Conservation (phyloP, 495 filamentous ascomycete species). For the Alectoria sarmentosa region DNA sequence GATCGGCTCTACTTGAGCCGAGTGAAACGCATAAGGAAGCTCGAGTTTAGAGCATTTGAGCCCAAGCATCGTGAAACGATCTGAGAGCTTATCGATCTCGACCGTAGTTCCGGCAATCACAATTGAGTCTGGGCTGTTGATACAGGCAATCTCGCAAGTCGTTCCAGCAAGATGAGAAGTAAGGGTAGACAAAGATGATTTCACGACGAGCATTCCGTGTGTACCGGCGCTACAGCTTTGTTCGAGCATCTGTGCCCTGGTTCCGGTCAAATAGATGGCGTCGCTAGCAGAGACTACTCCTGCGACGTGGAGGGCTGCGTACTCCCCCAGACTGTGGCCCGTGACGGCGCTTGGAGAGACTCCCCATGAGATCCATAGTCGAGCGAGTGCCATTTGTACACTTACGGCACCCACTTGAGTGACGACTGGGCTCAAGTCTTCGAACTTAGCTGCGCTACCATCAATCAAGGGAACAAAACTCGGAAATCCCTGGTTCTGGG, state of each 20-base stretch:
- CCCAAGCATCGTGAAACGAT: no score
- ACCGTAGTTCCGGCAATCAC: slow-evolving; percentile 27
- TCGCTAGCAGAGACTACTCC: slow-evolving; percentile 29
- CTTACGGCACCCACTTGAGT: slow-evolving; percentile 31
- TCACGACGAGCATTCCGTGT: slow-evolving; percentile 39
- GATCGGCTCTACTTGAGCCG: slow-evolving; percentile 70
- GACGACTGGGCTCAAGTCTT: slow-evolving; percentile 21
- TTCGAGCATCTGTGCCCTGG: slow-evolving; percentile 57
- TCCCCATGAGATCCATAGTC: slow-evolving; percentile 33
- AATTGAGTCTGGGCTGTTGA: slow-evolving; percentile 18
- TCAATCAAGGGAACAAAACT: slow-evolving; percentile 29
- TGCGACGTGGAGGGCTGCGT: slow-evolving; percentile 30
- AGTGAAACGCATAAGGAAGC: slow-evolving; percentile 76
- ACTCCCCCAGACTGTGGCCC: slow-evolving; percentile 40
- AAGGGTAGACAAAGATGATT: neutral
- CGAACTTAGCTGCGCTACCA: slow-evolving; percentile 20
- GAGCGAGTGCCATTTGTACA: slow-evolving; percentile 36
- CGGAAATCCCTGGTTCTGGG: slow-evolving; percentile 28
- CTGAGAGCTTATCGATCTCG: slow-evolving; percentile 7
- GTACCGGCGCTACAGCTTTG: slow-evolving; percentile 55
- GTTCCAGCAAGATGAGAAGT: neutral
- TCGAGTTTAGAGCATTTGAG: slow-evolving; percentile 34
- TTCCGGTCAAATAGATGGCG: slow-evolving; percentile 53
- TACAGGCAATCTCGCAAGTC: slow-evolving; percentile 39
- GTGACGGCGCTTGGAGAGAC: slow-evolving; percentile 29